Percentiles rank a stretch among this genome's conserved stretches.
These are phyloP conservation scores for Oryza meridionalis DNA, from an alignment of 176 grass and related monocot species.

Conservation along the genomic window DNA sequence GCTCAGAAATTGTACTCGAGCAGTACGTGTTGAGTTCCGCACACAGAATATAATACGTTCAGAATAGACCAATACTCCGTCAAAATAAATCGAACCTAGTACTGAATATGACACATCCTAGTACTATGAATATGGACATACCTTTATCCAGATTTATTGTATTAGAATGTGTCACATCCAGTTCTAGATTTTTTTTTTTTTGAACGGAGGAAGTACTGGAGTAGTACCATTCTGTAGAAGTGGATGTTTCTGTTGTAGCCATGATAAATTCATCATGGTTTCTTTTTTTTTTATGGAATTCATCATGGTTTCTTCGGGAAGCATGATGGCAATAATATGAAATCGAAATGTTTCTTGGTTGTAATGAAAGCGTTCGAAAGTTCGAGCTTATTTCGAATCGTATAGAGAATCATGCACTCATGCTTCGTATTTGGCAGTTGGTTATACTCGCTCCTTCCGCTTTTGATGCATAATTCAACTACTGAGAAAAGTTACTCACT, in stretches of 20 bases:
- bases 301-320: not conserved
- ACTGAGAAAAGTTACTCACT: too few relatives aligned
- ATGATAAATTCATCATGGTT: not conserved
- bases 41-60: constrained; percentile 43
- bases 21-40: constrained; percentile 30
- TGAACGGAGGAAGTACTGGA: too few relatives aligned
- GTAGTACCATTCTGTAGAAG: constrained; percentile 31
- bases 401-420: too few relatives aligned
- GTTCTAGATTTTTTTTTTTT: too few relatives aligned
- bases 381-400: not conserved
- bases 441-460: not conserved
- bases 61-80: constrained; percentile 6
- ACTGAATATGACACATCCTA: too few relatives aligned
- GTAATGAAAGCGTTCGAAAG: not conserved
- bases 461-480: not conserved
- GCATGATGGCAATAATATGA: constrained; percentile 8
- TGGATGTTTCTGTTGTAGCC: not conserved
- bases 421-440: not conserved
- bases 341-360: constrained; percentile 3
- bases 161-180: too few relatives aligned
- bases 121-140: too few relatives aligned
- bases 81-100: too few relatives aligned
- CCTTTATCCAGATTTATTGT: too few relatives aligned
- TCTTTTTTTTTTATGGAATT: too few relatives aligned
- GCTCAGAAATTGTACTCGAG: constrained; percentile 37